Percentiles rank a stretch among this genome's conserved stretches.
These are phyloP conservation scores for Nicotiana paniculata DNA, from an alignment of 257 asterid genomes.

Conservation along the genomic window DNA sequence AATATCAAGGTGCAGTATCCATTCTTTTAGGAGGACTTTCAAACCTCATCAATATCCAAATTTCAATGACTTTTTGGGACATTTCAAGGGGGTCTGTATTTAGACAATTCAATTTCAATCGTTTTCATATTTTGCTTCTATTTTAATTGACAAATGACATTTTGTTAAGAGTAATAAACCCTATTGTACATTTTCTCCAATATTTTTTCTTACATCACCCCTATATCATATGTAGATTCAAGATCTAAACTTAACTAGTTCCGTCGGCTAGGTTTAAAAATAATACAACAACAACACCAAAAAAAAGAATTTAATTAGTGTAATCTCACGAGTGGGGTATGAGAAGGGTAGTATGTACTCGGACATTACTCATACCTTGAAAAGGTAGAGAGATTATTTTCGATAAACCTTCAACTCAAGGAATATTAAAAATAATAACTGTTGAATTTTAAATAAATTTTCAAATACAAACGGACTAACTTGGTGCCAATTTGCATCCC, in stretches of 20 bases:
- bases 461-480: too few species aligned
- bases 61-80: conserved; percentile 14
- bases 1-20: conserved; percentile 16
- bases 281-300: too few species aligned
- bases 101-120: conserved; percentile 23
- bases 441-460: too few species aligned
- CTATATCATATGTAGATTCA: background rate
- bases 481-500: background rate
- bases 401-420: too few species aligned
- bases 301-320: too few species aligned
- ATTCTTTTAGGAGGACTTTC: conserved; percentile 20
- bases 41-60: conserved; percentile 8
- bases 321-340: too few species aligned
- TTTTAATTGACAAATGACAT: background rate
- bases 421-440: too few species aligned
- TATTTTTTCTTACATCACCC: too few species aligned
- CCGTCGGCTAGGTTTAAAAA: too few species aligned
- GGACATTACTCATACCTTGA: too few species aligned
- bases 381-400: too few species aligned
- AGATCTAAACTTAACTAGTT: background rate
- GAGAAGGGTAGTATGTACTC: too few species aligned
- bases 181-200: background rate
- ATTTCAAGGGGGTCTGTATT: conserved; percentile 34
- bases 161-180: background rate
- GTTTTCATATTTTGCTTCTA: background rate